phyloP scores from a whole-genome alignment of 2,329 filamentous ascomycete genomes.

The Penicillium sp. region DNA sequence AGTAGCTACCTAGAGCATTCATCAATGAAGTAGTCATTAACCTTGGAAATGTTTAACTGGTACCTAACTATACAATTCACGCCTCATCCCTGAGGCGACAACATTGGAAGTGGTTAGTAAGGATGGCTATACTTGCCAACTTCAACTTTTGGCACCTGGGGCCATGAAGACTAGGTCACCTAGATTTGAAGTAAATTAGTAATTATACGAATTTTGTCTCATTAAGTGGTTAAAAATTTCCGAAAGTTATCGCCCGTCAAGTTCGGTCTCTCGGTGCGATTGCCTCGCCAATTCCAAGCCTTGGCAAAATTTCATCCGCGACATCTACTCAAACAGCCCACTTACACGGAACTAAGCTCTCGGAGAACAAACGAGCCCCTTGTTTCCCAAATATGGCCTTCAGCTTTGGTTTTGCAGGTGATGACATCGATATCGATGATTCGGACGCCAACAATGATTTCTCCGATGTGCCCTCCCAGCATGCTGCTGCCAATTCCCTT shows the following conservation, averaged over 20 bases:
- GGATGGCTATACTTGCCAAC: conserved; percentile 9
- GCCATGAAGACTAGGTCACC: conserved; percentile 3
- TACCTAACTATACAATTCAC: not conserved
- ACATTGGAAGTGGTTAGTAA: conserved; percentile 10
- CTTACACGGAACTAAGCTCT: not conserved
- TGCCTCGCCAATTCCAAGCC: not conserved
- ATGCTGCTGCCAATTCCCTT: conserved; percentile 20
- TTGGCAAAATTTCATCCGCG: not conserved
- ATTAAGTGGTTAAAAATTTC: not conserved
- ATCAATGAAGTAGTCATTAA: not conserved
- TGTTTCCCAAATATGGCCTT: conserved; percentile 36
- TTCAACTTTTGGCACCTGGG: conserved; percentile 24
- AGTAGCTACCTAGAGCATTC: too few relatives aligned
- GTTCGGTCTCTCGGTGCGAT: not conserved
- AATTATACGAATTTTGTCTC: not conserved
- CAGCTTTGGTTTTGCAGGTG: conserved; percentile 61
- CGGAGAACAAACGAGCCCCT: not conserved
- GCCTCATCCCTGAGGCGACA: not conserved
- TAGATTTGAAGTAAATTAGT: not conserved
- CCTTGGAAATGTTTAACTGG: too few relatives aligned
- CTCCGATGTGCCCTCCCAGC: conserved; percentile 11
- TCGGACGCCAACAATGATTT: conserved; percentile 27
- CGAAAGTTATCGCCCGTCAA: too few relatives aligned
- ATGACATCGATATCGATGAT: conserved; percentile 58
- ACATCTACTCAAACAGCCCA: not conserved